phyloP scores from a whole-genome alignment of 768 basidiomycete genomes.

The Suillus subaureus region DNA sequence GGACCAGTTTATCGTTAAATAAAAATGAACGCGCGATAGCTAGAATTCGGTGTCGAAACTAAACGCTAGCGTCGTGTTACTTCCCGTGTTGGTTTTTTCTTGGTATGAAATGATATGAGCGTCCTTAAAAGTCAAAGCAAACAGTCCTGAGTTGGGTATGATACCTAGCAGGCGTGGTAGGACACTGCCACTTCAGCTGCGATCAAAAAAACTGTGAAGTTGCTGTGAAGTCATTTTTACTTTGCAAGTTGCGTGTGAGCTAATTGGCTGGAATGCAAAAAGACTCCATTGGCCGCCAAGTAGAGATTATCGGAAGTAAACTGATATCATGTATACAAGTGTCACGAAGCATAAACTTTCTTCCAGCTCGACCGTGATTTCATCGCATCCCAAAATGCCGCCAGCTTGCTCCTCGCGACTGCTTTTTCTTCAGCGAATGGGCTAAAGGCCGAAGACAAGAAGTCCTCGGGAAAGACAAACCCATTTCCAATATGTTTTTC shows the following conservation, averaged over 20 bases:
- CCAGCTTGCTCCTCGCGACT: conserved; percentile 54
- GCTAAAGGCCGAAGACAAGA: conserved; percentile 21
- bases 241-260: neutral
- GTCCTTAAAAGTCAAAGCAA: neutral
- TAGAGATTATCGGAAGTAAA: neutral
- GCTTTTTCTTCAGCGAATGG: conserved; percentile 24
- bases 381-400: conserved; percentile 72
- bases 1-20: neutral
- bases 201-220: neutral
- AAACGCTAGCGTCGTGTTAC: neutral
- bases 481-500: conserved; percentile 53
- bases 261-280: neutral
- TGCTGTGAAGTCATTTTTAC: neutral
- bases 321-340: no score
- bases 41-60: neutral
- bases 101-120: conserved; percentile 6
- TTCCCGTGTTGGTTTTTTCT: neutral
- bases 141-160: neutral
- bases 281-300: neutral
- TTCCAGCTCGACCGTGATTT: conserved; percentile 71
- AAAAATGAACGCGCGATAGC: neutral
- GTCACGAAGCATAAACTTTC: conserved; percentile 47
- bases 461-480: conserved; percentile 47
- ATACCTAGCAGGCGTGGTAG: neutral
- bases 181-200: conserved; percentile 3